phyloP scores from a whole-genome alignment of 768 basidiomycete genomes.

The Termitomyces sp. region DNA sequence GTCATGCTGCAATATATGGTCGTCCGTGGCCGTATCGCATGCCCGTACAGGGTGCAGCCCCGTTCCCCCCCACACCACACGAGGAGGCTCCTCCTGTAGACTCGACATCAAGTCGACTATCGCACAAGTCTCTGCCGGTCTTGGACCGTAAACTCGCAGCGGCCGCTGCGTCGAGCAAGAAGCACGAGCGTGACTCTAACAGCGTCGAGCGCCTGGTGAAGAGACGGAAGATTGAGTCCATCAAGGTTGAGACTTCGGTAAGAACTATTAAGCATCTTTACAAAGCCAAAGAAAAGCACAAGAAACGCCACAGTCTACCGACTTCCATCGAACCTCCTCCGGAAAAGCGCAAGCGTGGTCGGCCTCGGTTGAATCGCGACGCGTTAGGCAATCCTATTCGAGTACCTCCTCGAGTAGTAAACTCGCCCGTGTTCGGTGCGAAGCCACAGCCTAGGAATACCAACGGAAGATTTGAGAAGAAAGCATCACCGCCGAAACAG shows the following conservation, averaged over 20 bases:
- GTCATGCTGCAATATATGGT: conserved; percentile 75
- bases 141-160: conserved; percentile 53
- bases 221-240: conserved; percentile 39
- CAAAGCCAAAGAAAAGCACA: conserved; percentile 4
- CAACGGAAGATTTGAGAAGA: conserved; percentile 68
- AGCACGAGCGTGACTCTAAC: conserved; percentile 25
- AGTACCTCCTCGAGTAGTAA: conserved; percentile 17
- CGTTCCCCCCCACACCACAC: conserved; percentile 42
- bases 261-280: conserved; percentile 11
- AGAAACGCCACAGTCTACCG: conserved; percentile 14
- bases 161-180: conserved; percentile 23
- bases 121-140: conserved; percentile 42
- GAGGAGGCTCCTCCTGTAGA: conserved; percentile 47
- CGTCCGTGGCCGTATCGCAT: conserved; percentile 66
- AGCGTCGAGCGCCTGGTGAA: conserved; percentile 39
- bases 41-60: conserved; percentile 35
- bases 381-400: conserved; percentile 16
- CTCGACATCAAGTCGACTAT: conserved; percentile 39
- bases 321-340: conserved; percentile 3
- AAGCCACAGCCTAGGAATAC: conserved; percentile 51
- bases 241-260: conserved; percentile 23
- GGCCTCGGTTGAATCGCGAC: conserved; percentile 30
- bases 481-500: conserved; percentile 38
- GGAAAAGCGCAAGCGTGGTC: conserved; percentile 35
- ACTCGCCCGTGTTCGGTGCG: conserved; percentile 1